Evolutionary conservation across 1,284 basidiomycete species (phyloP).

Genomic region (Boletellus deceptivus): DNA sequence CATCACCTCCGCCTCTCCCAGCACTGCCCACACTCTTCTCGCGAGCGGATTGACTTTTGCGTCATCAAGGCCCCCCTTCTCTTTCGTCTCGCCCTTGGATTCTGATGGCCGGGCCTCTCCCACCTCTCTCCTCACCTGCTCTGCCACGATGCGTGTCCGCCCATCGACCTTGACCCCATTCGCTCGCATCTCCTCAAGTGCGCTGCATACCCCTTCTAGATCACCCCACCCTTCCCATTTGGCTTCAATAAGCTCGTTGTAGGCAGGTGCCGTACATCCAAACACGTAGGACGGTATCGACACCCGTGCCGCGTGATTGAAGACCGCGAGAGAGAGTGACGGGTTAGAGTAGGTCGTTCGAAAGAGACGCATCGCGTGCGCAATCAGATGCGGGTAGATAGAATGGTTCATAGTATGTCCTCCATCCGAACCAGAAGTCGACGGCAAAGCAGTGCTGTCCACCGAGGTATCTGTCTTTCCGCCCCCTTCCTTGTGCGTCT

Average conservation of each 20-base stretch:
- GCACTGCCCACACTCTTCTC: constrained; percentile 16
- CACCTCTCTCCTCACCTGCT: constrained; percentile 64
- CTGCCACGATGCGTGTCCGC: constrained; percentile 60
- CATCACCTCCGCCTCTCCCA: constrained; percentile 36
- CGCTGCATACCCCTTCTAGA: constrained; percentile 66
- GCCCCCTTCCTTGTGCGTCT: background rate
- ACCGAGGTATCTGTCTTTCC: background rate
- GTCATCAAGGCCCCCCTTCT: constrained; percentile 28
- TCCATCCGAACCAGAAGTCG: constrained; percentile 10
- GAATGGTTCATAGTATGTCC: constrained; percentile 50
- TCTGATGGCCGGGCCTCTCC: constrained; percentile 40
- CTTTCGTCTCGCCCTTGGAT: background rate
- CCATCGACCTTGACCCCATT: constrained; percentile 71
- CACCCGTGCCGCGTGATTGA: constrained; percentile 70
- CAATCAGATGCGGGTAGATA: constrained; percentile 73
- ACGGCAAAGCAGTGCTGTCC: background rate
- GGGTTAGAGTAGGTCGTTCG: constrained; percentile 76
- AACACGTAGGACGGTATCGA: constrained; percentile 80
- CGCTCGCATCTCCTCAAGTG: constrained; percentile 77
- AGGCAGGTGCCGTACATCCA: constrained; percentile 81
- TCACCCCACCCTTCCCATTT: constrained; percentile 83
- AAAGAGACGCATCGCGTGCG: constrained; percentile 71
- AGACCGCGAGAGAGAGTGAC: constrained; percentile 79
- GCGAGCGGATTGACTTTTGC: constrained; percentile 17
- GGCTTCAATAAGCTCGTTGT: constrained; percentile 81